Evolutionary conservation across 768 basidiomycete species (phyloP), one percentile per base, ranked within the genome.

Genomic region (Pleurotus giganteus): DNA sequence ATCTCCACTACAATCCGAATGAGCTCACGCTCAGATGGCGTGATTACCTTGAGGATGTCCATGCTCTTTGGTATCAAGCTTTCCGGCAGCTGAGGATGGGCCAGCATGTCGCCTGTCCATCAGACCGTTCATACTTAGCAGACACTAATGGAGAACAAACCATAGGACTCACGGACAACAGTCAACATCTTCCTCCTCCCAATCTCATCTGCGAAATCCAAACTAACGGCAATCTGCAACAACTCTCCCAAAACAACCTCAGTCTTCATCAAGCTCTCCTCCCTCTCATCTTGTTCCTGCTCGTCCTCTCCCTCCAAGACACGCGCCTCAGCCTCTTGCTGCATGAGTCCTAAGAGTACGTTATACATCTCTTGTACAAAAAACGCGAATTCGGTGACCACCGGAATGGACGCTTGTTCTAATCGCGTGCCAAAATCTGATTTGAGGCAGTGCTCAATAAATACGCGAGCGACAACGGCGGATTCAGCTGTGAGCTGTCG

Each of bases 141-240:
- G 36, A 31, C 47, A 19, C 29, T 17, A 15, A 31, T 55, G 27
- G 2, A 23, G 37, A 24, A 34, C 17, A 49, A 34, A 47, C 47
- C 39, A 31, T 28, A 27, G n/a, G 8, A 85, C 89, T 70, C 64
- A 88, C 94, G 85, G 60, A 94, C 86, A 26, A 98, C 86, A 41
- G 84, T 80, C 64, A 94, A 94, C 73, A 94, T 89, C 70, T 92
- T 94, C 54, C 96, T 74, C 53, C 96, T 71, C 7, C 96, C 96
- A 63, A 96, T 94, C 67, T 98, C 95, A 68, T 99, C 96, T 23
- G 85, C 85, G 61, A 95, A 98, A 68, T 98, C 96, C 37, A 94
- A 73, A 59, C 87, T 86, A 27, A 91, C 77, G 0, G 91, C 88
- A 57, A 97, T 81, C 53, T 81, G 81, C 29, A 98, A 76, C 62